Conservation (phyloP, 163 green algal genomes). For the Scenedesmus sp. region DNA sequence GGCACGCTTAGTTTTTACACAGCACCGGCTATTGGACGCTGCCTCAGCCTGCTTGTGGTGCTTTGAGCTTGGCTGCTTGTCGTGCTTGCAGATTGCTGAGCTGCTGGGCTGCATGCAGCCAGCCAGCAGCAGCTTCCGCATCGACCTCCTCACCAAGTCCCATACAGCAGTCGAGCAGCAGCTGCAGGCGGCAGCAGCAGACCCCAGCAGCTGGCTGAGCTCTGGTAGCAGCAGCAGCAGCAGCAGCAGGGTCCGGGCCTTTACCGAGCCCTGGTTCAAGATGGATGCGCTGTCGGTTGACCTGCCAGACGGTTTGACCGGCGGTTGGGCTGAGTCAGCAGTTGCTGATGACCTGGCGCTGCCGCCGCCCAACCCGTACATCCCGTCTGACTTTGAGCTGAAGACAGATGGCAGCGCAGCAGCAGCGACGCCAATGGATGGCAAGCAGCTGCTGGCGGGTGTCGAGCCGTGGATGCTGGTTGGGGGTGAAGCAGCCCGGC, state of each 20-base stretch:
- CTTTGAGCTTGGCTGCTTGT: neutral
- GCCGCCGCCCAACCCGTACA: conserved; percentile 88
- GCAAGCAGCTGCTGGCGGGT: neutral
- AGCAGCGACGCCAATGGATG: too few species aligned
- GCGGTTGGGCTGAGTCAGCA: conserved; percentile 50
- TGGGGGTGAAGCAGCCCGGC: neutral
- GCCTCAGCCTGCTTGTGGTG: neutral
- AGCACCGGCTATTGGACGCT: neutral
- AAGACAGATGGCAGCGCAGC: neutral
- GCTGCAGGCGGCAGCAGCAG: conserved; percentile 24
- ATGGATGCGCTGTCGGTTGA: conserved; percentile 67
- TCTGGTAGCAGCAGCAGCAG: neutral
- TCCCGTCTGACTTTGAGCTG: conserved; percentile 83
- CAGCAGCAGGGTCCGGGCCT: conserved; percentile 21
- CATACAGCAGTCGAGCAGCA: conserved; percentile 59
- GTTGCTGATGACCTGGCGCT: conserved; percentile 74
- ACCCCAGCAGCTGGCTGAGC: conserved; percentile 11
- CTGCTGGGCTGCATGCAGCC: conserved; percentile 73
- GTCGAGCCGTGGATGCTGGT: conserved; percentile 22
- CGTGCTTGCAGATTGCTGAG: neutral
- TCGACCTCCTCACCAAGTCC: conserved; percentile 82
- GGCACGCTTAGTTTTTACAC: neutral
- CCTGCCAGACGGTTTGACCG: conserved; percentile 43
- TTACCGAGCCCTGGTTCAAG: conserved; percentile 90
- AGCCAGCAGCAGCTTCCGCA: conserved; percentile 56